Conservation (phyloP, 495 filamentous ascomycete genomes). For the Jackrogersella minutella region DNA sequence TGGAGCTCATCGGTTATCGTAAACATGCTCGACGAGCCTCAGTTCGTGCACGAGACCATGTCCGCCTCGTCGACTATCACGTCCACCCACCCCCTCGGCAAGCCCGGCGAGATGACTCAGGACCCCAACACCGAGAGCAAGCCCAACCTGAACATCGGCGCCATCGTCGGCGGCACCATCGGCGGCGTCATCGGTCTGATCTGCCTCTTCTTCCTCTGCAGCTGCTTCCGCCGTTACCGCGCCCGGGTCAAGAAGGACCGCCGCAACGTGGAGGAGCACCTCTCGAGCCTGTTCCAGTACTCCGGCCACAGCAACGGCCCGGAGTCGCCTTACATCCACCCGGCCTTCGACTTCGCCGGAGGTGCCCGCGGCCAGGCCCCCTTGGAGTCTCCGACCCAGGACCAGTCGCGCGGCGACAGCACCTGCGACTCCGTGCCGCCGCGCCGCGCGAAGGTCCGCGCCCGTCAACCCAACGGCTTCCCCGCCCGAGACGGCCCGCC, state of each 20-base stretch:
- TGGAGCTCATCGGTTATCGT: constrained; percentile 29
- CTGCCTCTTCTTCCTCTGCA: neutral
- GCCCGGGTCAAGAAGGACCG: neutral
- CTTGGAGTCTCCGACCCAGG: no score
- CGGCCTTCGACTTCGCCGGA: no score
- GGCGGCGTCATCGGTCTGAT: neutral
- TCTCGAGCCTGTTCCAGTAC: no score
- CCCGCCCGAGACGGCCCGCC: no score
- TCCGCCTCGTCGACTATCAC: neutral
- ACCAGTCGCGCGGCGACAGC: no score
- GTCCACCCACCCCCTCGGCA: neutral
- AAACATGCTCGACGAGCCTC: constrained; percentile 45
- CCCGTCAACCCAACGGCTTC: no score
- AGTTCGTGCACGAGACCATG: constrained; percentile 40
- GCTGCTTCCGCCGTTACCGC: neutral
- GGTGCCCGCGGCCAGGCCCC: no score
- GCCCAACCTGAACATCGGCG: neutral
- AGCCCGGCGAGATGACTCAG: neutral
- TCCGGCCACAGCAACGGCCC: neutral
- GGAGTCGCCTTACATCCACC: no score
- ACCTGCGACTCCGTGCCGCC: no score
- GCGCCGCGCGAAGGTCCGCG: no score
- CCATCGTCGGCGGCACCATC: constrained; percentile 10
- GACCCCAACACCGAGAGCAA: neutral
- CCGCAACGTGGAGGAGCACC: neutral